These are phyloP conservation scores for Teunomyces lycoperdinae DNA, from an alignment of 805 yeast genomes.

Conservation along the genomic window DNA sequence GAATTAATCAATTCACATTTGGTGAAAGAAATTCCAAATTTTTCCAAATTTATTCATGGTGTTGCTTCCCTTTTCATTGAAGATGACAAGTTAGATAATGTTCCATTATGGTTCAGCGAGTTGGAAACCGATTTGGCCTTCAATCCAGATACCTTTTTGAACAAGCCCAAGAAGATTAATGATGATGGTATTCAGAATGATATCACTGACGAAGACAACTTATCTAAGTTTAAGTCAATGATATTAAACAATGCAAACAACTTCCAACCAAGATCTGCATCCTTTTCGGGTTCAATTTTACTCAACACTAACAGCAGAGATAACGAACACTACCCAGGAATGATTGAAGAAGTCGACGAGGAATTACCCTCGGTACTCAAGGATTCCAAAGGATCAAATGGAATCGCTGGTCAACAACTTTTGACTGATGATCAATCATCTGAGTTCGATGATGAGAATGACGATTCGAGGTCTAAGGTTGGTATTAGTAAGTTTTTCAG, in stretches of 20 bases:
- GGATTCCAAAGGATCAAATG: conserved; percentile 4
- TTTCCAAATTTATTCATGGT: conserved; percentile 92
- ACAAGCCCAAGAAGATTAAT: conserved; percentile 6
- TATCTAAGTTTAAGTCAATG: conserved; percentile 42
- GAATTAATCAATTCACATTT: conserved; percentile 80
- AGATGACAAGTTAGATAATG: conserved; percentile 81
- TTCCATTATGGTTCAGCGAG: conserved; percentile 95
- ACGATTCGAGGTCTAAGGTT: conserved; percentile 15
- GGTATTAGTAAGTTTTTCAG: conserved; percentile 20
- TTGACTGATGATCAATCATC: conserved; percentile 25
- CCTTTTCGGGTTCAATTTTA: conserved; percentile 35
- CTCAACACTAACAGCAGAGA: conserved; percentile 12
- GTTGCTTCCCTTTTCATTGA: conserved; percentile 83
- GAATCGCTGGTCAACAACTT: conserved; percentile 6
- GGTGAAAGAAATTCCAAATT: conserved; percentile 91
- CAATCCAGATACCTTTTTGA: conserved; percentile 12
- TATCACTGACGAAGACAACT: conserved; percentile 50
- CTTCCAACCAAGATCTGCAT: conserved; percentile 37
- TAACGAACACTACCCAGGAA: conserved; percentile 1
- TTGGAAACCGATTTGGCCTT: conserved; percentile 47
- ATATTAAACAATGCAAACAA: conserved; percentile 22
- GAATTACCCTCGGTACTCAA: conserved; percentile 1
- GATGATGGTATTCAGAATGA: conserved; percentile 13
- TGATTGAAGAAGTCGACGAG: conserved; percentile 9
- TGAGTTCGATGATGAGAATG: conserved; percentile 30